These are phyloP conservation scores for Sarcocystis neurona DNA, from an alignment of 169 alveolate species.

Conservation along the genomic window DNA sequence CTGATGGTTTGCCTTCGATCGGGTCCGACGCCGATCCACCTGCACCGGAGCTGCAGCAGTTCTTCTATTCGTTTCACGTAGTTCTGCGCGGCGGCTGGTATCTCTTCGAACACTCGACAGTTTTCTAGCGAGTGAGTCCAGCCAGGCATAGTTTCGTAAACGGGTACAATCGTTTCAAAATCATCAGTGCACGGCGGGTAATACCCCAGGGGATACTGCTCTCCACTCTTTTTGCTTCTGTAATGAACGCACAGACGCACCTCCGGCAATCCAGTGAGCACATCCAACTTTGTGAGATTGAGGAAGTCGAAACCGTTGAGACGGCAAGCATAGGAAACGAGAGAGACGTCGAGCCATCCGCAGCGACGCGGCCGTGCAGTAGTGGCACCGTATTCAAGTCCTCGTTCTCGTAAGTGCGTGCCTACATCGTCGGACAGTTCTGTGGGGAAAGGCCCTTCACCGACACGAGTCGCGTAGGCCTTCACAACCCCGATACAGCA, in stretches of 20 bases:
- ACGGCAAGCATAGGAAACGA: constrained; percentile 70
- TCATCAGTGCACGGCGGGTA: constrained; percentile 20
- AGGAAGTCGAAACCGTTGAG: constrained; percentile 82
- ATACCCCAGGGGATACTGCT: background rate
- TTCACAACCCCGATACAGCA: constrained; percentile 67
- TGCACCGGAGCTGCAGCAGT: background rate
- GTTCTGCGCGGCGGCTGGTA: constrained; percentile 39
- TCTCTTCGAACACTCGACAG: background rate
- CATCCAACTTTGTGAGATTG: constrained; percentile 93
- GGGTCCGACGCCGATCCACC: constrained; percentile 61
- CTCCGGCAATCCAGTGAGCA: constrained; percentile 86
- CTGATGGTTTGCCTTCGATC: constrained; percentile 27
- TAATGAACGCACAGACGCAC: constrained; percentile 57
- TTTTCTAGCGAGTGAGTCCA: constrained; percentile 9
- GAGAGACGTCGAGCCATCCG: constrained; percentile 96
- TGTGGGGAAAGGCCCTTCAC: constrained; percentile 97
- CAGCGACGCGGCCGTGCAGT: constrained; percentile 95
- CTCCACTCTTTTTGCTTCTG: background rate
- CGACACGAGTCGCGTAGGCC: constrained; percentile 96
- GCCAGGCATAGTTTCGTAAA: constrained; percentile 37
- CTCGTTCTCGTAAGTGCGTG: constrained; percentile 18
- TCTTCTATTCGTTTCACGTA: constrained; percentile 19
- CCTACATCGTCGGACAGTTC: constrained; percentile 74
- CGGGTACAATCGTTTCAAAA: background rate
- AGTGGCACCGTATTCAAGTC: constrained; percentile 93